Base-by-base conservation (phyloP, 2,329 filamentous ascomycete genomes). In the Sordariomycetes sp. region DNA sequence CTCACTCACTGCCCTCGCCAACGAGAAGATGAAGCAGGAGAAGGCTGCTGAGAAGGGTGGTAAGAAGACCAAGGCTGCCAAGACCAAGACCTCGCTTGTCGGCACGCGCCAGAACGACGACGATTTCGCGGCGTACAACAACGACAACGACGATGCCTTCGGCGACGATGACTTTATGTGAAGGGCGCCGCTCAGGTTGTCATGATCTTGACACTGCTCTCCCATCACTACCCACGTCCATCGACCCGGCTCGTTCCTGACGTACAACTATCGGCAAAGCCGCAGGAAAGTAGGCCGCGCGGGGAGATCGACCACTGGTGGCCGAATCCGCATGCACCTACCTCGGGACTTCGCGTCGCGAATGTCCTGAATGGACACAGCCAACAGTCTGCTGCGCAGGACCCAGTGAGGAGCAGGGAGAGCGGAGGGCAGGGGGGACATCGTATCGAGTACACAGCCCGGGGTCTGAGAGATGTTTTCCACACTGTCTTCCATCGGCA, bases 21-120 rank as follows among this genome's bases (percentile, higher is more conserved):
- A 98, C 57, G 92, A 96, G 75, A 95, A 94, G 73, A 82, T 96
- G 82, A 93, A 87, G 69, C 88, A 95, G 60, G 92, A 98, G 73
- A 95, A 96, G 73, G 79, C 82, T 4, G 77, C 85, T 4, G 86
- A 94, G 45, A 95, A 94, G 71, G 80, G 85, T 35, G 85, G 82
- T 51, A 98, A 96, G 83, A 98, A 96, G 78, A 79, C 71, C 48
- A 96, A 96, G 75, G 88, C 88, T 5, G 83, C 86, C 41, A 96
- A 96, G 78, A 94, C 83, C 25, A 98, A 98, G 78, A 77, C 84
- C 14, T 81, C 77, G 6, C 68, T 96, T 32, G 82, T 84, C 36
- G 78, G 83, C 39, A 64, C 61, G 51, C 64, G 81, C 53, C 60
- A 69, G 47, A 70, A 70, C 42, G 62, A 63, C 32, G 70, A 78